Evolutionary conservation across 176 grass and related monocot species (phyloP).

Genomic region (Typha latifolia): DNA sequence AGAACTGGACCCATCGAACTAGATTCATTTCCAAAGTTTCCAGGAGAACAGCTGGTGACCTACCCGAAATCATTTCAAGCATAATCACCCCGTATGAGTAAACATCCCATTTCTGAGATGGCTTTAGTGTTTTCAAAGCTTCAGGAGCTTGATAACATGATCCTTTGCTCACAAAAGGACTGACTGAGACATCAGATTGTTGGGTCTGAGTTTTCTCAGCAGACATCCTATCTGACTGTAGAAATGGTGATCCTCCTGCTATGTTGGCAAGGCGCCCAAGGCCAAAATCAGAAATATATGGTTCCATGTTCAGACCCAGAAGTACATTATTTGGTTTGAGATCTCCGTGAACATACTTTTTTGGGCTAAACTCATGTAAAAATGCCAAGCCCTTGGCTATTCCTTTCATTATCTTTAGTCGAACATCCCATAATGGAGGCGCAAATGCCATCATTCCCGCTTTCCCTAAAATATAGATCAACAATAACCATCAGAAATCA

Average conservation of each 20-base stretch:
- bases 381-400: conserved; percentile 60
- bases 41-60: conserved; percentile 41
- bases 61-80: conserved; percentile 73
- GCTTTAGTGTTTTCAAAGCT: conserved; percentile 67
- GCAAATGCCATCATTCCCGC: conserved; percentile 37
- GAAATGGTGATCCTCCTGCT: conserved; percentile 60
- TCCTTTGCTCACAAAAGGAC: conserved; percentile 50
- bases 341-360: conserved; percentile 94
- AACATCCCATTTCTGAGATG: conserved; percentile 97
- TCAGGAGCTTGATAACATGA: conserved; percentile 82
- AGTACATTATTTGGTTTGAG: conserved; percentile 84
- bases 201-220: conserved; percentile 40
- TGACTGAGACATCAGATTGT: conserved; percentile 48
- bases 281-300: conserved; percentile 85
- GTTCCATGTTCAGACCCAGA: conserved; percentile 53
- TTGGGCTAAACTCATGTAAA: conserved; percentile 86
- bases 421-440: conserved; percentile 54
- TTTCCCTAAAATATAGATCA: conserved; percentile 44
- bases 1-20: conserved; percentile 77
- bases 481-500: not conserved
- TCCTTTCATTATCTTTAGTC: conserved; percentile 79
- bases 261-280: conserved; percentile 79
- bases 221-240: conserved; percentile 38
- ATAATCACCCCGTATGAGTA: conserved; percentile 85
- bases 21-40: conserved; percentile 82